Base-by-base conservation (phyloP, 306 rosid genomes). In the Pyrus pyrifolia region DNA sequence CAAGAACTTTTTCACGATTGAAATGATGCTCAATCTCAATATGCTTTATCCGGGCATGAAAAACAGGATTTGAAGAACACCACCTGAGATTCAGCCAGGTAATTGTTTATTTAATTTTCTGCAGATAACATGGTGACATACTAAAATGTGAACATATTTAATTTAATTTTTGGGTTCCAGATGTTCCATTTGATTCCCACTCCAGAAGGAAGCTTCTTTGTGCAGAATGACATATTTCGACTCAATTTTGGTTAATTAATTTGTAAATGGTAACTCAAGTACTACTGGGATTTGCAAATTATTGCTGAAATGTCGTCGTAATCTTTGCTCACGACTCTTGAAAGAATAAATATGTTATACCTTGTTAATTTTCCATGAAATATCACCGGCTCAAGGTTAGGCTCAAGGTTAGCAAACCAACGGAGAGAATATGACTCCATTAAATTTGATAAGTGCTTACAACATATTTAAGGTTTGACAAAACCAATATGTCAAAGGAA, bases 171-270 rank as follows among this genome's bases (percentile, higher is more conserved):
- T 33, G 38, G 38, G 38, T 17, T 83, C 85, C 88, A 89, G 93
- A 89, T 87, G 93, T 89, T 89, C 79, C 91, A 87, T 62, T 81
- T 89, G 83, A 85, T 84, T 63, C 88, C 93, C 21, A 35, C 81
- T 0, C 77, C 81, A 49, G 64, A 73, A n/a, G 91, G 88, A 73
- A 73, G 75, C 68, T 88, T 85, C 58, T 73, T 67, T 57, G 81
- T 89, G 75, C 89, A 80, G 77, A 87, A 89, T 51, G 93, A 89
- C 66, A 82, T 89, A 40, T 89, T 89, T 58, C 93, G 93, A 14
- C 88, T 87, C 79, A 89, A 82, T 73, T 89, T 84, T 31, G 85
- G 91, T 21, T 89, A 57, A 57, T n/a, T 57, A 73, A 69, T 45
- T 70, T 23, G 19, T 63, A 27, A 11, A 2, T 18, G 19, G 4